Base-by-base conservation (phyloP, 345 rosid species). In the Laguncularia racemosa region DNA sequence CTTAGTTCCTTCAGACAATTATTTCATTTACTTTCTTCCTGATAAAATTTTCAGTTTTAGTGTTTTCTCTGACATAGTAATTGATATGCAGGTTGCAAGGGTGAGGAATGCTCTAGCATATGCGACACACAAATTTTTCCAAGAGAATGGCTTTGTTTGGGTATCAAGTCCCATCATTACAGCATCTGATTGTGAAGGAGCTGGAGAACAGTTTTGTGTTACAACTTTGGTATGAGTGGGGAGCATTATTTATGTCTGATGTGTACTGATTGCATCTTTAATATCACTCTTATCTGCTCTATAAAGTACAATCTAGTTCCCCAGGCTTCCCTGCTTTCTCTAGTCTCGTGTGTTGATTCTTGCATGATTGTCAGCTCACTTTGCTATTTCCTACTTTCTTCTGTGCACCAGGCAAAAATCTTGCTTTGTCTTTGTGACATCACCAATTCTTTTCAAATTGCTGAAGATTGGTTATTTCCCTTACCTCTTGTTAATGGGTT, bases 111-210 rank as follows among this genome's bases (percentile, higher is more conserved):
- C 96, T 65, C 69, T 93, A 83, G 90, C 99, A 23, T 89, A 63
- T 82, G 95, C 99, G 56, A 89, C 99, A 1, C 99, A 87, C 73
- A 87, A 87, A 50, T 93, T 89, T 63, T 93, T 93, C 61, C 96
- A 89, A 75, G 99, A 85, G 67, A 84, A 79, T 70, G 97, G 95
- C 47, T 89, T 93, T 74, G 85, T 93, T 45, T 93, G 96, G 99
- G 88, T 89, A 52, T 85, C 96, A 48, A 93, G 97, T 73, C 99
- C 99, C 65, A 93, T 93, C 52, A 89, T 93, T 64, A 87, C 97
- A 53, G 84, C 96, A 21, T 85, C 99, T 2, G 99, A 93, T 66
- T 89, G 97, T 75, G 97, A 93, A 81, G 99, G 99, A 56, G 99
- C 95, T 4, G 99, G 99, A 50, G 97, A 89, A 75, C 99, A 93